Percentiles rank a stretch among this genome's conserved stretches.
These are phyloP conservation scores for Yarrowia osloensis DNA, from an alignment of 805 yeast species.

Conservation along the genomic window DNA sequence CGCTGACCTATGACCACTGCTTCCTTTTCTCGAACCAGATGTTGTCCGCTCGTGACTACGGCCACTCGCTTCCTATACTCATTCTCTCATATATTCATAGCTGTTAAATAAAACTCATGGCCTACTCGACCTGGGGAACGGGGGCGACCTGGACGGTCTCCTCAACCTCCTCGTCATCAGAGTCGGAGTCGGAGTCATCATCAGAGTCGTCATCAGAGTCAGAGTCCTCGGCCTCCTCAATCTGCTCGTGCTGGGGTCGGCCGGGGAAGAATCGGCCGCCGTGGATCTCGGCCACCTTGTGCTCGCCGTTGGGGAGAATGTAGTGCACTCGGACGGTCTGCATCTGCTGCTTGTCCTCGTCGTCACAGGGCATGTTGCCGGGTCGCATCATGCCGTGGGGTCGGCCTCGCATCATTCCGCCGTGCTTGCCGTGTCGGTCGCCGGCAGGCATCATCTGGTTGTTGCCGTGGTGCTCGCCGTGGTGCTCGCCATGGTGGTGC, in stretches of 20 bases:
- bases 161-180: not conserved
- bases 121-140: constrained; percentile 7
- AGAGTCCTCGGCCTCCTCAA: not conserved
- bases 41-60: too few species aligned
- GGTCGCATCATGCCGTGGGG: constrained; percentile 23
- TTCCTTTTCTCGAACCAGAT: too few species aligned
- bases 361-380: constrained; percentile 16
- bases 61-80: not conserved
- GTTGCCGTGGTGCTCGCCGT: constrained; percentile 7
- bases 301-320: constrained; percentile 27
- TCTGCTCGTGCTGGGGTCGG: not conserved
- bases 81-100: not conserved
- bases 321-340: constrained; percentile 25
- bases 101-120: not conserved
- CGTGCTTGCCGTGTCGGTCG: constrained; percentile 3
- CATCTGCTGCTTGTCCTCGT: not conserved
- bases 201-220: not conserved
- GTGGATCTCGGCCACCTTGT: constrained; percentile 22
- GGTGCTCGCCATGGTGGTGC: not conserved
- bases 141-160: constrained; percentile 8
- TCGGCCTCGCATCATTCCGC: constrained; percentile 13
- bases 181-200: not conserved
- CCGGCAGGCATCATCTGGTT: constrained; percentile 1
- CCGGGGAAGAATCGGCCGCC: constrained; percentile 27
- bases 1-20: too few species aligned